Base-by-base conservation (phyloP, 2,329 filamentous ascomycete genomes). In the Sclerotinia spermophila region DNA sequence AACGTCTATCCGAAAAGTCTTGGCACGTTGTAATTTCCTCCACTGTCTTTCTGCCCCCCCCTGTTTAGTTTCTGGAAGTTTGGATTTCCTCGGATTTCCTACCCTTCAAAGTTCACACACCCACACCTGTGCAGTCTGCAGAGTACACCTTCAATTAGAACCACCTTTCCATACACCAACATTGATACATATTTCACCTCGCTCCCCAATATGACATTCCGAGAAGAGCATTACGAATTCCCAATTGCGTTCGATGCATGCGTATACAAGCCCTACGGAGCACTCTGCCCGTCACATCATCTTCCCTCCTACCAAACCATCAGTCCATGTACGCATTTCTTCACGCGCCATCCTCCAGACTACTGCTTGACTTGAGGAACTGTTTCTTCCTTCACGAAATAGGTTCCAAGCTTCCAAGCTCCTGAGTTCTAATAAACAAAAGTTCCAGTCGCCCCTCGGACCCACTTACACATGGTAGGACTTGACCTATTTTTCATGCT, bases 1-100 rank as follows among this genome's bases (percentile, higher is more conserved):
- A 67, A 51, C 65, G 65, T 51, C 27, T 13, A n/a, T 8, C 35
- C 35, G 40, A 58, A 44, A 58, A 24, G 65, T 59, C 65, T 67
- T 67, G 65, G 65, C 65, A 51, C 65, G 65, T 67, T 51, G 51
- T 59, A 67, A 67, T 67, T 59, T 58, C 24, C 40, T 67, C 42
- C 53, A 40, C 65, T 27, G 8, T 67, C 2, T 40, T 24, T 30
- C 35, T 7, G 30, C 24, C 55, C 53, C 40, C 40, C 40, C 53
- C 27, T 55, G 33, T n/a, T 35, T 27, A n/a, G 19, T 58, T 38
- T 58, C 55, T 24, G 13, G 55, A 58, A 58, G 4, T 33, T 15
- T 56, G n/a, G n/a, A n/a, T 58, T n/a, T 21, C 48, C 27, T 51
- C 48, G 17, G n/a, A 53, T 24, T 58, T 58, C 30, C 10, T 15